Base-by-base conservation (phyloP, 345 rosid genomes). In the Pugionium cornutum region DNA sequence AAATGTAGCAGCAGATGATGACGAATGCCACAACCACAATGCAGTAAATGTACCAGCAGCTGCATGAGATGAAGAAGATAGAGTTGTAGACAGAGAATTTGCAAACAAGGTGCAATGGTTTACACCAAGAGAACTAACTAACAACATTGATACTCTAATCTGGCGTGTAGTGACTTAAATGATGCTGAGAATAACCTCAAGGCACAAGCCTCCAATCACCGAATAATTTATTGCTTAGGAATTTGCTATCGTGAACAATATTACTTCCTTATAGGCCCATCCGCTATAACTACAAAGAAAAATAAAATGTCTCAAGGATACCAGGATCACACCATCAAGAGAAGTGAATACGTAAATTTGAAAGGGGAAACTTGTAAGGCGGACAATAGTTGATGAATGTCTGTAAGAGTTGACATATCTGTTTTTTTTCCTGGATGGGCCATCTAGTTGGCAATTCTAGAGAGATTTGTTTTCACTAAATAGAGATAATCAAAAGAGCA, bases 41-140 rank as follows among this genome's bases (percentile, higher is more conserved):
- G 66, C 55, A 44, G 18, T 18, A 33, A 34, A 4, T 49, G 55
- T 25, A 64, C 18, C 61, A 50, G 76, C 53, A 64, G 29, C 72
- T 73, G 72, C 56, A 66, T 52, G 45, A 52, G 31, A 58, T 25
- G 26, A 64, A 18, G 18, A 18, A 18, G 18, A 18, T 18, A 18
- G 18, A 18, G 18, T 18, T 18, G 18, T n/a, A n/a, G n/a, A n/a
- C n/a, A n/a, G n/a, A n/a, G 18, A 18, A 0, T 18, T 18, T 18
- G 18, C 18, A 18, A 18, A 18, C 18, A 18, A 18, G 18, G 18
- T 18, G 18, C 18, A 18, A 18, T 18, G 18, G 18, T 18, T 18
- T 18, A 18, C 18, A 18, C 18, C 18, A 18, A 18, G 18, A 18
- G 0, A 18, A 18, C 18, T 18, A 18, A 18, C 18, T 18, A 18